Conservation (phyloP, 805 yeast genomes). For the Cyberlindnera misumaiensis region DNA sequence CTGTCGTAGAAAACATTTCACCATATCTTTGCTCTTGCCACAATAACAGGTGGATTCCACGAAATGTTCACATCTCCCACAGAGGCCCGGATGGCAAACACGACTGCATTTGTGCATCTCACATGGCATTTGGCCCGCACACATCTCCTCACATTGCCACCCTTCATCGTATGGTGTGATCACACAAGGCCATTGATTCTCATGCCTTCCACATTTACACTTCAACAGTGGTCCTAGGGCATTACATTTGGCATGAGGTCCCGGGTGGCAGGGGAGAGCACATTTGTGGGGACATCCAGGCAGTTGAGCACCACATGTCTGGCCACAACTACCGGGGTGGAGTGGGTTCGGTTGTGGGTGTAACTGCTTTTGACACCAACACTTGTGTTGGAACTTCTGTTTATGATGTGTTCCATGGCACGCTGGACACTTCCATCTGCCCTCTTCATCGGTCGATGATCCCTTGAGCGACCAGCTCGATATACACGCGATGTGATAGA, state of each 20-base stretch:
- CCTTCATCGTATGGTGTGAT: slow-evolving; percentile 61
- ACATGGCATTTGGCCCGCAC: slow-evolving; percentile 62
- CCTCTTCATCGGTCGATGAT: slow-evolving; percentile 51
- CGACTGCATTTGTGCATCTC: slow-evolving; percentile 59
- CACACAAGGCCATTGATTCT: slow-evolving; percentile 64
- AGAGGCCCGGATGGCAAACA: slow-evolving; percentile 73
- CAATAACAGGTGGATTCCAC: slow-evolving; percentile 63
- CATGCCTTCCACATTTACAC: slow-evolving; percentile 69
- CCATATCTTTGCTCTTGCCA: slow-evolving; percentile 43
- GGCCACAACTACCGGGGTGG: slow-evolving; percentile 85
- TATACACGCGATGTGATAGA: slow-evolving; percentile 81
- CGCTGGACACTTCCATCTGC: slow-evolving; percentile 82
- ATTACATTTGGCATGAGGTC: slow-evolving; percentile 77
- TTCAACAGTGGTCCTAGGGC: slow-evolving; percentile 65
- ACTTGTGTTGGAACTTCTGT: slow-evolving; percentile 53
- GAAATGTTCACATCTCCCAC: slow-evolving; percentile 61
- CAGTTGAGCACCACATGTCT: slow-evolving; percentile 58
- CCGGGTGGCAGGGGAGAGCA: slow-evolving; percentile 76
- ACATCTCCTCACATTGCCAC: slow-evolving; percentile 59
- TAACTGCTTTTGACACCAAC: slow-evolving; percentile 84
- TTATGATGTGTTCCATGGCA: slow-evolving; percentile 48
- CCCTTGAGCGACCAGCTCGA: slow-evolving; percentile 81
- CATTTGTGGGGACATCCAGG: slow-evolving; percentile 67
- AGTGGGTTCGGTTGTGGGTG: slow-evolving; percentile 56
- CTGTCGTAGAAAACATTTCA: slow-evolving; percentile 38